Evolutionary conservation across 1,284 basidiomycete genomes (phyloP).

Genomic region (Omphalotus olearius): DNA sequence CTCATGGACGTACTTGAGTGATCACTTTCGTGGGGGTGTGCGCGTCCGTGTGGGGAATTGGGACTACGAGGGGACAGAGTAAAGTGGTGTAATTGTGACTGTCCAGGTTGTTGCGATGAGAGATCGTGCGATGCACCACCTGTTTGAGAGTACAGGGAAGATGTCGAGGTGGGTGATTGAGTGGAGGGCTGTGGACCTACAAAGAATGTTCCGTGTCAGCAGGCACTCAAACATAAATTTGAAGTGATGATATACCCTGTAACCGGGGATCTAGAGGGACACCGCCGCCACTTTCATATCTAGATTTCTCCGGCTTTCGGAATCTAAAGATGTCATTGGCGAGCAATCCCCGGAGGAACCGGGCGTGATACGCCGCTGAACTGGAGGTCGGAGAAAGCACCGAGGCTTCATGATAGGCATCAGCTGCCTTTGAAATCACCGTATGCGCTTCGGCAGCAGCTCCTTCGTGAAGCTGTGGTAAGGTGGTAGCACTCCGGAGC

Average conservation of each 20-base stretch:
- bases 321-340: conserved; percentile 56
- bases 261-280: conserved; percentile 46
- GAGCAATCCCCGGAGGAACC: conserved; percentile 69
- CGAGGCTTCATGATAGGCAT: conserved; percentile 70
- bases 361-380: conserved; percentile 64
- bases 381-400: conserved; percentile 54
- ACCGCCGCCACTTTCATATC: conserved; percentile 29
- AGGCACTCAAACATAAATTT: conserved; percentile 3
- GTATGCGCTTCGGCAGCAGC: conserved; percentile 58
- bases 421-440: conserved; percentile 62
- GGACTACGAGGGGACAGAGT: not conserved
- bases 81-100: not conserved
- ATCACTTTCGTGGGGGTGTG: not conserved
- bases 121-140: not conserved
- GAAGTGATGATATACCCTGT: conserved; percentile 35
- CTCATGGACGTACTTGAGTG: not conserved
- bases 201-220: conserved; percentile 7
- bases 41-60: not conserved
- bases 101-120: not conserved
- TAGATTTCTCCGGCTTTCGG: conserved; percentile 37
- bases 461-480: conserved; percentile 50
- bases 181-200: conserved; percentile 9
- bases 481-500: conserved; percentile 54
- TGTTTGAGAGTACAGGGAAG: conserved; percentile 3
- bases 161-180: conserved; percentile 4